Percentiles rank a stretch among this genome's conserved stretches.
Evolutionary conservation across 164 flowering plant genomes (phyloP).

Genomic region (Piper longum): DNA sequence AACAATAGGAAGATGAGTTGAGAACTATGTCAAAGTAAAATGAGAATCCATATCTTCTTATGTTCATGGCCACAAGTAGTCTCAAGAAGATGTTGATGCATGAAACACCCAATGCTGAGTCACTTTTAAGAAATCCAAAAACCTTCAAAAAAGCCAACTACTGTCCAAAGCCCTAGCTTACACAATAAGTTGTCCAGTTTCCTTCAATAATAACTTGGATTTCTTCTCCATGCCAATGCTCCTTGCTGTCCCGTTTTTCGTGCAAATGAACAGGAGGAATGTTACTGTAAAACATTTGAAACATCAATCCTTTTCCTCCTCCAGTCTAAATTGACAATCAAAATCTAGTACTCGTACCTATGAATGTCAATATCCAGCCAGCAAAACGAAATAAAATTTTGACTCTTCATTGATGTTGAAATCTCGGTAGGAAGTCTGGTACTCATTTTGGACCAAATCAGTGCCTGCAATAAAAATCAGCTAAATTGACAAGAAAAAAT

Average conservation of each 20-base stretch:
- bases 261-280: conserved; percentile 85
- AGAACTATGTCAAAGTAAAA: too few relatives aligned
- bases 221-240: conserved; percentile 92
- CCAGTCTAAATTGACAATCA: too few relatives aligned
- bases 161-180: conserved; percentile 17
- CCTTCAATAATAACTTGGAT: conserved; percentile 97
- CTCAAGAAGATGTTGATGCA: too few relatives aligned
- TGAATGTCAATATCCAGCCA: conserved; percentile 94
- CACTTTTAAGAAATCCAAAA: background rate
- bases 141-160: background rate
- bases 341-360: conserved; percentile 32
- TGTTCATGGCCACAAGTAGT: too few relatives aligned
- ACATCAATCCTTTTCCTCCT: background rate
- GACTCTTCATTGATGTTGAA: conserved; percentile 70
- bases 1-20: too few relatives aligned
- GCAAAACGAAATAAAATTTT: conserved; percentile 61
- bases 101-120: background rate
- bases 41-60: too few relatives aligned
- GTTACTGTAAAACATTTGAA: conserved; percentile 35
- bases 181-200: conserved; percentile 96
- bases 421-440: conserved; percentile 98
- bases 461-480: conserved; percentile 43
- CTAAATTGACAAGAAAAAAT: background rate
- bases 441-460: conserved; percentile 99
- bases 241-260: conserved; percentile 65